Evolutionary conservation across 495 filamentous ascomycete species (phyloP), one percentile per base, ranked within the genome.

Genomic region (Aspergillus olivimuriae): DNA sequence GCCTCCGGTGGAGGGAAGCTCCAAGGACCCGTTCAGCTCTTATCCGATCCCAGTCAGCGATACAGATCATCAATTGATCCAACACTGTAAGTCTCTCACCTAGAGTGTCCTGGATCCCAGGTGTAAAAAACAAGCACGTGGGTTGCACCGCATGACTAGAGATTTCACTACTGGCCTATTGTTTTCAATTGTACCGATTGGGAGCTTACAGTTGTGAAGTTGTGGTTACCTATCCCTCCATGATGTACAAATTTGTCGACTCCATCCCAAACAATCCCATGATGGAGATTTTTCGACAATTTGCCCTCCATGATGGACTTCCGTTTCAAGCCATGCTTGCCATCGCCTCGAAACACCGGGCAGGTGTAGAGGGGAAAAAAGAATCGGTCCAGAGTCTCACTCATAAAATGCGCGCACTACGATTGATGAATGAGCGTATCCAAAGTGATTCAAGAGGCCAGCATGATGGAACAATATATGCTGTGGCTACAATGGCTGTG

Each of bases 291-390:
- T 60, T 60, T 30, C 50, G 49, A 7, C 50, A 55, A 37, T 47
- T 60, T 18, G 57, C 53, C 10, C 31, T 60, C 18, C 48, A 57
- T 35, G 57, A 60, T 39, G 43, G 33, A 10, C 42, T 60, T 12
- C 53, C 57, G 9, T 60, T 60, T 26, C 57, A 60, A 30, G 57
- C 57, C 14, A 60, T 60, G 57, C 51, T 60, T 40, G 57, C 57
- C 2, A 60, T 60, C 46, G 57, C 57, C 19, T 57, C 57, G 4
- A 60, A 60, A 39, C 57, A 60, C 31, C 51, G 51, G 5, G 57
- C 57, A 14, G 53, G 57, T 15, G 57, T 60, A 16, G 51, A 55
- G 30, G 57, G 57, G 3, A 57, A 53, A 22, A 40, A 46, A 11
- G 57, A 60, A 18, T 55, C 57, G 17, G 45, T 60, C n/a, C 48